A percentile compares a stretch with the other conserved stretches of the same genome.
Conservation (phyloP, 208 protist species). For the Trypanosoma scelopori region DNA sequence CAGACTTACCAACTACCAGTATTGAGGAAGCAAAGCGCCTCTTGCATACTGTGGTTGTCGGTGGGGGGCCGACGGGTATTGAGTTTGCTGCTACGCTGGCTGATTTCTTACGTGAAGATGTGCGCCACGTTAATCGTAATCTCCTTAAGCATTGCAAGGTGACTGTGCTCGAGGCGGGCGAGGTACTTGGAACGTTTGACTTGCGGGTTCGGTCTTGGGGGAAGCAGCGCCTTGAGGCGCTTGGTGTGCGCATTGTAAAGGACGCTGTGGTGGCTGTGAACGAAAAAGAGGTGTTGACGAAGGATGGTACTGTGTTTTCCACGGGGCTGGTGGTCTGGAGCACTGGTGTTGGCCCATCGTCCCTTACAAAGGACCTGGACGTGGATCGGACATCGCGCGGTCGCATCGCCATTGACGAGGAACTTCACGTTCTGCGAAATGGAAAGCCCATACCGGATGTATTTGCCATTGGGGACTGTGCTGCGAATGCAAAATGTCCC, state of each 20-base stretch:
- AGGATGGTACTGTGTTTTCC: slow-evolving; percentile 59
- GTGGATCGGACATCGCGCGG: slow-evolving; percentile 71
- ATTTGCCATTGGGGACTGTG: slow-evolving; percentile 87
- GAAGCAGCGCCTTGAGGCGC: slow-evolving; percentile 53
- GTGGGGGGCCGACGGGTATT: slow-evolving; percentile 87
- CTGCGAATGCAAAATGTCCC: slow-evolving; percentile 50
- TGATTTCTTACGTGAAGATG: slow-evolving; percentile 90
- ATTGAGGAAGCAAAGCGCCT: slow-evolving; percentile 76
- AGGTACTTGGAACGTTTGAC: slow-evolving; percentile 90
- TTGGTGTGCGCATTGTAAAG: slow-evolving; percentile 72
- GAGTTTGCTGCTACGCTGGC: slow-evolving; percentile 88
- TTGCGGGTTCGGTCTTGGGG: slow-evolving; percentile 77
- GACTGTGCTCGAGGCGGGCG: slow-evolving; percentile 86
- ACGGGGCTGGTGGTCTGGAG: slow-evolving; percentile 85
- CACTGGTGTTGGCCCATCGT: slow-evolving; percentile 80
- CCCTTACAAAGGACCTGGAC: slow-evolving; percentile 70
- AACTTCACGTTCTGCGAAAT: slow-evolving; percentile 68
- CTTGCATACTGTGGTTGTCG: slow-evolving; percentile 90
- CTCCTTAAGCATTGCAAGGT: slow-evolving; percentile 79
- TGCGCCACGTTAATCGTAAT: slow-evolving; percentile 63
- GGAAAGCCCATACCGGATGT: slow-evolving; percentile 72
- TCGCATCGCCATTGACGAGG: slow-evolving; percentile 66
- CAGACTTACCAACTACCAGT: slow-evolving; percentile 77
- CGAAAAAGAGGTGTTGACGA: slow-evolving; percentile 70
- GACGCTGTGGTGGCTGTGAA: slow-evolving; percentile 71